Evolutionary conservation across 176 grass and related monocot genomes (phyloP).

Genomic region (Puya raimondii): DNA sequence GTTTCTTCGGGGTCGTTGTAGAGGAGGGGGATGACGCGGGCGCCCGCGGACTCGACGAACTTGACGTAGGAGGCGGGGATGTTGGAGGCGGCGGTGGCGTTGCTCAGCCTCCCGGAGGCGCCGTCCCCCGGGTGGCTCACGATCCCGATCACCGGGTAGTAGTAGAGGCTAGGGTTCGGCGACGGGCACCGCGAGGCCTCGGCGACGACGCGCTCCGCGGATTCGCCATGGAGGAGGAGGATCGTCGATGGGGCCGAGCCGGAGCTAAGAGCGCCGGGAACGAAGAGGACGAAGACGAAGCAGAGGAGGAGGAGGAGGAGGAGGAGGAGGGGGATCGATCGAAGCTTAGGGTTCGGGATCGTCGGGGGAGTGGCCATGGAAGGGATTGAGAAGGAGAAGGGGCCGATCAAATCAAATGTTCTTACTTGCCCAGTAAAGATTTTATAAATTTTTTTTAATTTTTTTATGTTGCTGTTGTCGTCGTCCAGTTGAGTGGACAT

Average conservation of each 20-base stretch:
- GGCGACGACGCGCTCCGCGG: background rate
- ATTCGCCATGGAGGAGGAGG: constrained; percentile 16
- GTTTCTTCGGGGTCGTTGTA: constrained; percentile 83
- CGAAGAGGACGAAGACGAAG: constrained; percentile 8
- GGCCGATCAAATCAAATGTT: background rate
- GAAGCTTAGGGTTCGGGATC: background rate
- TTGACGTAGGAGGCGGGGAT: constrained; percentile 71
- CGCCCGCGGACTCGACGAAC: constrained; percentile 77
- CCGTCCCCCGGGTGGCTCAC: constrained; percentile 81
- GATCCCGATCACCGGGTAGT: constrained; percentile 83
- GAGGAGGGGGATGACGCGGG: constrained; percentile 72
- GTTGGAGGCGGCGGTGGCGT: constrained; percentile 37
- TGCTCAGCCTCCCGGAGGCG: constrained; percentile 44
- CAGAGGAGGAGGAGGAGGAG: no score
- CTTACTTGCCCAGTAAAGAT: background rate
- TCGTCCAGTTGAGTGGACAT: no score
- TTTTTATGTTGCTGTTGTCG: no score
- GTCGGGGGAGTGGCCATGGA: constrained; percentile 11
- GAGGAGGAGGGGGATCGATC: constrained; percentile 6
- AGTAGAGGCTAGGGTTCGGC: constrained; percentile 42
- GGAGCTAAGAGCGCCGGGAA: background rate
- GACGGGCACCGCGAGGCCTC: constrained; percentile 18
- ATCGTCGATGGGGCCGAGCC: constrained; percentile 9
- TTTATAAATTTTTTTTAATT: no score
- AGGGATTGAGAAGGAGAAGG: background rate